Percentiles rank a stretch among this genome's conserved stretches.
These are phyloP conservation scores for Sisymbrium irio DNA, from an alignment of 345 rosid genomes.

Conservation along the genomic window DNA sequence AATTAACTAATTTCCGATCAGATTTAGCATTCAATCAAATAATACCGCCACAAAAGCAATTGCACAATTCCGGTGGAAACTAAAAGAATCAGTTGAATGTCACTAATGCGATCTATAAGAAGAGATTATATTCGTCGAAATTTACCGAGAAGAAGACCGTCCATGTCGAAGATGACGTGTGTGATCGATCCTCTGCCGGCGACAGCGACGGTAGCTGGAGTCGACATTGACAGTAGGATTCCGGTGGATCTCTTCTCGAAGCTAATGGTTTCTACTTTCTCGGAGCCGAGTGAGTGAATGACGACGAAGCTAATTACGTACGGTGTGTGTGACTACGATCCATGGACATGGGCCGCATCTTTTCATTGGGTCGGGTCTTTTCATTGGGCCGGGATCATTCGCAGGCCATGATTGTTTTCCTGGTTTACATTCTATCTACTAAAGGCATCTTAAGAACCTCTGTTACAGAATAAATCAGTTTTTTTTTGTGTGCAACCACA, in stretches of 20 bases:
- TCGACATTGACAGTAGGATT: slow-evolving; percentile 7
- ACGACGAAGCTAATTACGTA: too few relatives aligned
- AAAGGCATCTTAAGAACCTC: too few relatives aligned
- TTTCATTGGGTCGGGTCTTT: neutral
- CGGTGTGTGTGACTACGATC: too few relatives aligned
- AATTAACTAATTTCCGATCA: too few relatives aligned
- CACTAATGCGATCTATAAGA: neutral
- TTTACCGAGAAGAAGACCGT: slow-evolving; percentile 89
- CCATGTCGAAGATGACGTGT: slow-evolving; percentile 96
- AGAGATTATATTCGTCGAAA: neutral
- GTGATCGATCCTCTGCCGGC: slow-evolving; percentile 48
- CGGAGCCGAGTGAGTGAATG: slow-evolving; percentile 4
- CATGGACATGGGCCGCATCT: too few relatives aligned
- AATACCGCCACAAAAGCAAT: too few relatives aligned
- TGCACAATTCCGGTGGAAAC: too few relatives aligned
- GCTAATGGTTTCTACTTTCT: slow-evolving; percentile 4
- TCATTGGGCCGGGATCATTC: neutral
- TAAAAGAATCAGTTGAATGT: neutral
- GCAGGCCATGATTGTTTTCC: too few relatives aligned
- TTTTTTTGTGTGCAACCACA: too few relatives aligned
- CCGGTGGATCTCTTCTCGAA: slow-evolving; percentile 15
- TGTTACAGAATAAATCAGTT: too few relatives aligned
- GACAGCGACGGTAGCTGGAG: neutral
- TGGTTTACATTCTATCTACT: too few relatives aligned
- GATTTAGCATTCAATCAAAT: too few relatives aligned